phyloP scores from a whole-genome alignment of 208 protist species.

The Trypanosomatidae sp. region DNA sequence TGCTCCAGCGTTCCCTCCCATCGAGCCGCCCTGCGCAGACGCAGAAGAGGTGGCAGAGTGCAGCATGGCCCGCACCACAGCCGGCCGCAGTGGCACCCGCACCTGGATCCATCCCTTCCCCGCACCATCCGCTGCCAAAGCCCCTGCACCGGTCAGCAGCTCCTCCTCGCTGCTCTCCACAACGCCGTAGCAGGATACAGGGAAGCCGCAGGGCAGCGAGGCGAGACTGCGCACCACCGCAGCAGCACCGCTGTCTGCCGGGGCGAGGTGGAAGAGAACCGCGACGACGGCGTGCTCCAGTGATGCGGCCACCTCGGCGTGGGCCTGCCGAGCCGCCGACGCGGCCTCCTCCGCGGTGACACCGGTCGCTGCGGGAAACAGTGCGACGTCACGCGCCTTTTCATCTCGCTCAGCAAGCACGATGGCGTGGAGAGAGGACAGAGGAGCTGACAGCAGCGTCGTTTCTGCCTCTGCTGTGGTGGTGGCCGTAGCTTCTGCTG shows the following conservation, averaged over 20 bases:
- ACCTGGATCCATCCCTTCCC: conserved; percentile 33
- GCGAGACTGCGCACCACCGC: conserved; percentile 44
- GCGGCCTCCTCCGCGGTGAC: neutral
- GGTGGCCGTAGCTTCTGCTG: neutral
- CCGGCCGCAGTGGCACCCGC: conserved; percentile 51
- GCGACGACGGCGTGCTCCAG: conserved; percentile 79
- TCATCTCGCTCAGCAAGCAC: conserved; percentile 38
- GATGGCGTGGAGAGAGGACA: conserved; percentile 22
- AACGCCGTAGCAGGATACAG: conserved; percentile 70
- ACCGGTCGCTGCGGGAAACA: neutral
- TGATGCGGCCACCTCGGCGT: conserved; percentile 46
- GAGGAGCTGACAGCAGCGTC: conserved; percentile 23
- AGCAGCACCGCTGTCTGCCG: neutral
- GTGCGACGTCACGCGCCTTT: conserved; percentile 18
- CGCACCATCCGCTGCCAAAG: neutral
- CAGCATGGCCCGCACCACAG: conserved; percentile 34
- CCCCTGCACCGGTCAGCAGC: conserved; percentile 24
- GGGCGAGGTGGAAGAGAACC: conserved; percentile 40
- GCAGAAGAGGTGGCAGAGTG: no score
- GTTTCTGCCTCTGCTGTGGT: conserved; percentile 11
- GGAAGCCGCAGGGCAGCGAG: conserved; percentile 49
- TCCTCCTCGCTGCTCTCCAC: conserved; percentile 75
- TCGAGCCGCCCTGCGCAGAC: no score
- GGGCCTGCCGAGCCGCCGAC: conserved; percentile 11
- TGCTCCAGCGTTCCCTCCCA: no score